Percentiles rank a stretch among this genome's conserved stretches.
Conservation (phyloP, 108 stramenopile genomes). For the Cyclotella kingstonii region DNA sequence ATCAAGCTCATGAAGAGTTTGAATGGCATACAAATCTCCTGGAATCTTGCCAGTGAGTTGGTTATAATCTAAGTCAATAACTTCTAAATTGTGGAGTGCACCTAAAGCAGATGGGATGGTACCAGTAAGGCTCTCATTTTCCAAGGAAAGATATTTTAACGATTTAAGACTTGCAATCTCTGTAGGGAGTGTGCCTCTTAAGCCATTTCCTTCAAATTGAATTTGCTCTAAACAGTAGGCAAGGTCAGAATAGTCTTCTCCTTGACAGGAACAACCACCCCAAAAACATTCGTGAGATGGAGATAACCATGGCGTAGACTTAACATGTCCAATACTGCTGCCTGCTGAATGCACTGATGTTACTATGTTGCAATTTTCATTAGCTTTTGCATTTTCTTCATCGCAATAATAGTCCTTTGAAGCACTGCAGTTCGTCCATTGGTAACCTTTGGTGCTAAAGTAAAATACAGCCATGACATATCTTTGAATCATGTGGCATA, state of each 20-base stretch:
- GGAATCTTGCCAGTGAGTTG: slow-evolving; percentile 14
- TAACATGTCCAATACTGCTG: not conserved
- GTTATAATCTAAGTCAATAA: slow-evolving; percentile 18
- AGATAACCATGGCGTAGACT: slow-evolving; percentile 26
- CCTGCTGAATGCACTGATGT: not conserved
- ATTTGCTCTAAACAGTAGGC: slow-evolving; percentile 28
- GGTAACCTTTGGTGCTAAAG: slow-evolving; percentile 13
- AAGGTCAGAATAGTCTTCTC: slow-evolving; percentile 12
- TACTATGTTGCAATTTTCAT: slow-evolving; percentile 7
- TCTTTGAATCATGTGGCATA: slow-evolving; percentile 22
- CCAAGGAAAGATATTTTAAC: slow-evolving; percentile 24
- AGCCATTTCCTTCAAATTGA: slow-evolving; percentile 19
- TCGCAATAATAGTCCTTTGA: slow-evolving; percentile 19
- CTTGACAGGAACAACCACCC: slow-evolving; percentile 51
- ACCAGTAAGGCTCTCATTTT: slow-evolving; percentile 23
- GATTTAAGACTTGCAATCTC: slow-evolving; percentile 1
- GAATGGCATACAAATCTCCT: too few relatives aligned
- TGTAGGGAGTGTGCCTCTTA: not conserved
- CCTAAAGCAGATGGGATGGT: slow-evolving; percentile 38
- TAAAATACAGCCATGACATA: slow-evolving; percentile 28
- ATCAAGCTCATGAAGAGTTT: too few relatives aligned
- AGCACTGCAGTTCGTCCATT: slow-evolving; percentile 21
- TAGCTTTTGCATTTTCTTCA: slow-evolving; percentile 3
- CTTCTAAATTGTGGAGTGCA: slow-evolving; percentile 10
- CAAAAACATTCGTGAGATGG: slow-evolving; percentile 46